Evolutionary conservation across 2,329 filamentous ascomycete genomes (phyloP).

Genomic region (Aspergillus aculeatus): DNA sequence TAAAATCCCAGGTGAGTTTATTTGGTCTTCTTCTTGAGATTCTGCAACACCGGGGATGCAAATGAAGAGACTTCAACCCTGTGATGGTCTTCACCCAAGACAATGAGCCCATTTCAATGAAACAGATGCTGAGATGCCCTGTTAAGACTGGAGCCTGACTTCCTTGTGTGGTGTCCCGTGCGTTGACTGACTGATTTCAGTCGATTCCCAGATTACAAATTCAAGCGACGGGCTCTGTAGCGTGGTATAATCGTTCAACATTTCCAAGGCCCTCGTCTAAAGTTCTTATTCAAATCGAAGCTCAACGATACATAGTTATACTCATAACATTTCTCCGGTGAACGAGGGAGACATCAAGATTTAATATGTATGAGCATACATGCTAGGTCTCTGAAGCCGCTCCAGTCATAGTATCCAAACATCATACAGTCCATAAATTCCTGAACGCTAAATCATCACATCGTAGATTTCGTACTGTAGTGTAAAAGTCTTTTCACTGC

Average conservation of each 20-base stretch:
- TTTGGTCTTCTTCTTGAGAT: neutral
- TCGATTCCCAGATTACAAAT: neutral
- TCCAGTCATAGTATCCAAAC: neutral
- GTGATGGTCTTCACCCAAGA: neutral
- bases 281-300: too few species aligned
- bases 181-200: neutral
- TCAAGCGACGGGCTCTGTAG: too few species aligned
- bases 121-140: slow-evolving; percentile 3
- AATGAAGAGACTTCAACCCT: slow-evolving; percentile 6
- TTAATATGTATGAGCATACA: neutral
- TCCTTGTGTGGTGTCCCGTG: neutral
- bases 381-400: neutral
- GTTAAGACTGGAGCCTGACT: neutral
- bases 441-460: neutral
- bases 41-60: neutral
- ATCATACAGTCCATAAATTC: neutral
- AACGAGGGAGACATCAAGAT: too few species aligned
- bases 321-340: too few species aligned
- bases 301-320: too few species aligned
- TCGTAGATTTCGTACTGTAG: neutral
- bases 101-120: slow-evolving; percentile 1
- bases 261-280: too few species aligned
- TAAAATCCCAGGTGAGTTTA: neutral
- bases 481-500: neutral
- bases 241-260: too few species aligned